phyloP scores from a whole-genome alignment of 2,329 filamentous ascomycete species.

The Didymella arachidicola region DNA sequence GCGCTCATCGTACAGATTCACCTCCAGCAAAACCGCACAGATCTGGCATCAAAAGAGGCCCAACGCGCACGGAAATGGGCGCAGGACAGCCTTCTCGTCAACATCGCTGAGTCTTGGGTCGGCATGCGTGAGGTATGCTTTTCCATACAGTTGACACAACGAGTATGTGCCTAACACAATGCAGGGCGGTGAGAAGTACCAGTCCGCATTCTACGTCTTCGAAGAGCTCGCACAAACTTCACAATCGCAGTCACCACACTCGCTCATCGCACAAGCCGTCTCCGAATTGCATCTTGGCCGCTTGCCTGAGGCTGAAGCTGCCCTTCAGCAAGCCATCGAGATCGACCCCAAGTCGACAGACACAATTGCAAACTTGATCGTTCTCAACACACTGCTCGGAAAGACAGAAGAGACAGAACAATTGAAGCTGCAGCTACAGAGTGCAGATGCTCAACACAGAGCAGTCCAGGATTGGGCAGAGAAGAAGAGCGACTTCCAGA shows the following conservation, averaged over 20 bases:
- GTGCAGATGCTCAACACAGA: conserved; percentile 70
- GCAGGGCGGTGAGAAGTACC: conserved; percentile 93
- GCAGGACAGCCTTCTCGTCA: conserved; percentile 91
- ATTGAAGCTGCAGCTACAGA: conserved; percentile 61
- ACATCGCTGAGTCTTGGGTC: conserved; percentile 95
- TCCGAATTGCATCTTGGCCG: conserved; percentile 91
- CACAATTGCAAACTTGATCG: conserved; percentile 82
- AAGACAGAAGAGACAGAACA: conserved; percentile 68
- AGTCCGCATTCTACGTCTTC: conserved; percentile 96
- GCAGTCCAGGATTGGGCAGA: conserved; percentile 78
- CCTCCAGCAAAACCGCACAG: conserved; percentile 87
- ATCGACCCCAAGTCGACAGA: conserved; percentile 76
- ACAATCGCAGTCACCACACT: conserved; percentile 76
- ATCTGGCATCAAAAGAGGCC: conserved; percentile 90
- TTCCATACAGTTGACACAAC: neutral
- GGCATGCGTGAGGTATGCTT: conserved; percentile 78
- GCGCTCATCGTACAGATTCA: conserved; percentile 92
- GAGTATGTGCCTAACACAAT: conserved; percentile 25
- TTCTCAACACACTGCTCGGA: conserved; percentile 78
- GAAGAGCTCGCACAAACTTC: conserved; percentile 93
- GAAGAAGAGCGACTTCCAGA: conserved; percentile 88
- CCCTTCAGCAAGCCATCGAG: conserved; percentile 79
- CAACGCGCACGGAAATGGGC: conserved; percentile 88
- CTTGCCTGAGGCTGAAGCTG: conserved; percentile 85
- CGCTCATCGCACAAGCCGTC: conserved; percentile 85